These are phyloP conservation scores for Metschnikowia borealis DNA, from an alignment of 805 yeast species.

Conservation along the genomic window DNA sequence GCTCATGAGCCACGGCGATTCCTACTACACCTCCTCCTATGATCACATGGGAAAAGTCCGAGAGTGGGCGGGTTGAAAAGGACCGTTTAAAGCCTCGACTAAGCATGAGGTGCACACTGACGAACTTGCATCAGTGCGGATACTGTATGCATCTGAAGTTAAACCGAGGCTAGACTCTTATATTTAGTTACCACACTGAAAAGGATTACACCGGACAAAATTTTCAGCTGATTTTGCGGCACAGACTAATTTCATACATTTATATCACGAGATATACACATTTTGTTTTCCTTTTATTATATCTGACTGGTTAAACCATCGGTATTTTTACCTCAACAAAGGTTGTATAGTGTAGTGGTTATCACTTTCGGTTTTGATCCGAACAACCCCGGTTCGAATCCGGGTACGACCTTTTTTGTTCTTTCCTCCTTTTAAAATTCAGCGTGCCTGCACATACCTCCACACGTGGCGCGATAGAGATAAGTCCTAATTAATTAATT, in stretches of 20 bases:
- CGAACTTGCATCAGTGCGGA: not conserved
- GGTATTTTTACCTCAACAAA: not conserved
- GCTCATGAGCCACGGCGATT: conserved; percentile 70
- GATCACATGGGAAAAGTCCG: conserved; percentile 66
- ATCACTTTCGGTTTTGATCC: conserved; percentile 81
- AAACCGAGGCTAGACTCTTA: too few relatives aligned
- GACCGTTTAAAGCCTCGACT: conserved; percentile 2
- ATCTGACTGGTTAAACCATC: not conserved
- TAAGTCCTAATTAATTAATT: conserved; percentile 1
- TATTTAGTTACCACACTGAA: too few relatives aligned
- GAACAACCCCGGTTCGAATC: conserved; percentile 81
- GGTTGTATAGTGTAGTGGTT: conserved; percentile 74
- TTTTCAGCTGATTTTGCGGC: too few relatives aligned
- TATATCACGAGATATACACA: too few relatives aligned
- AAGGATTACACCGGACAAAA: too few relatives aligned
- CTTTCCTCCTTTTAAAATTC: too few relatives aligned
- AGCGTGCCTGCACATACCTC: not conserved
- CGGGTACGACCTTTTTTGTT: conserved; percentile 63
- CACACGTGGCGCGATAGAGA: conserved; percentile 5
- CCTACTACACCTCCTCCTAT: conserved; percentile 89
- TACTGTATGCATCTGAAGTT: too few relatives aligned
- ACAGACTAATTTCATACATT: too few relatives aligned
- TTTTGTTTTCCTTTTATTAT: too few relatives aligned
- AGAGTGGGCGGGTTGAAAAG: not conserved
- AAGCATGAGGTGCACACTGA: conserved; percentile 3